Conservation (phyloP, 768 basidiomycete genomes). For the Mycena crocata region DNA sequence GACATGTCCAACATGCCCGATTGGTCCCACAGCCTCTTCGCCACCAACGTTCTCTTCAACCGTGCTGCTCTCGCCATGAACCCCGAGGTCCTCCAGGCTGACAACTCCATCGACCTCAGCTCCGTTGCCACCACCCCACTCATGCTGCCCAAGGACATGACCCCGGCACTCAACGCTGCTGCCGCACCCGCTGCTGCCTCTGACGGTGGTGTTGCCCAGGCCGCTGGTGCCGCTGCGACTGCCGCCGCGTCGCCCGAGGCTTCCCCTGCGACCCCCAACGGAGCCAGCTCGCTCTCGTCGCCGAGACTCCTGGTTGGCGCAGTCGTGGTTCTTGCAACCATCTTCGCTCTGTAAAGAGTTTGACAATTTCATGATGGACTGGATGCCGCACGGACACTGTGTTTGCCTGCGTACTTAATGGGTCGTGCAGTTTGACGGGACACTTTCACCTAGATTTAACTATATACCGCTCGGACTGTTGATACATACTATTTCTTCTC, state of each 20-base stretch:
- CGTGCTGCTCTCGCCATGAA: constrained; percentile 59
- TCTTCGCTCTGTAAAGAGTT: constrained; percentile 60
- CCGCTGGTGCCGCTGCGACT: constrained; percentile 37
- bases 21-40: constrained; percentile 65
- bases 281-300: constrained; percentile 60
- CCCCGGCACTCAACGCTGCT: constrained; percentile 54
- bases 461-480: constrained; percentile 43
- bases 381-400: constrained; percentile 21
- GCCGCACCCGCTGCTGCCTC: constrained; percentile 40
- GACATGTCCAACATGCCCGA: constrained; percentile 66
- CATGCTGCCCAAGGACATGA: constrained; percentile 71
- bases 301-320: constrained; percentile 62
- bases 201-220: no score
- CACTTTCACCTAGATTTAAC: constrained; percentile 42
- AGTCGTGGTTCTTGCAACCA: constrained; percentile 56
- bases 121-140: constrained; percentile 57
- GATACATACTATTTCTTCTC: constrained; percentile 33
- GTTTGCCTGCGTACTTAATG: constrained; percentile 32
- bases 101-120: constrained; percentile 65
- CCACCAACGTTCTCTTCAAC: constrained; percentile 54
- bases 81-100: constrained; percentile 60
- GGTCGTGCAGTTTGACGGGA: constrained; percentile 29
- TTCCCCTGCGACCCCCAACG: constrained; percentile 43
- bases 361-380: constrained; percentile 30
- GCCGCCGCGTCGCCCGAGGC: constrained; percentile 35